A percentile compares a stretch with the other conserved stretches of the same genome.
These are phyloP conservation scores for Populus euphratica DNA, from an alignment of 345 rosid genomes.

Conservation along the genomic window DNA sequence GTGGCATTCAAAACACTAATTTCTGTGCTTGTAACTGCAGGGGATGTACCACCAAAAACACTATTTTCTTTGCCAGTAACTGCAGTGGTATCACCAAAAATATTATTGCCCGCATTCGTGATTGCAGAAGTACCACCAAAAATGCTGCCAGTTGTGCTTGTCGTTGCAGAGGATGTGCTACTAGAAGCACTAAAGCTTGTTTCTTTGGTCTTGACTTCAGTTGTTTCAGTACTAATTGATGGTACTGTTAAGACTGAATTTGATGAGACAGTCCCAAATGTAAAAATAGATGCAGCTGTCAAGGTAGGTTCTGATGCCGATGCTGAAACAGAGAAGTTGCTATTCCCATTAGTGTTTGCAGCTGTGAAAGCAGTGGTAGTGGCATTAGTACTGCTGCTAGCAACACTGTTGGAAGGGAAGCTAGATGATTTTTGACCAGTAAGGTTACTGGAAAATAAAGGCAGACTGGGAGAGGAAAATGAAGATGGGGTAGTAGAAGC, in stretches of 20 bases:
- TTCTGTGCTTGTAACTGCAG: conserved; percentile 31
- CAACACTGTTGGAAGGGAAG: conserved; percentile 21
- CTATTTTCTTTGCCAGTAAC: background rate
- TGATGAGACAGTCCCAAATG: conserved; percentile 41
- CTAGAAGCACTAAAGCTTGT: conserved; percentile 10
- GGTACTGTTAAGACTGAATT: conserved; percentile 31
- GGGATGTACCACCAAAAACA: conserved; percentile 12
- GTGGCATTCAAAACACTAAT: conserved; percentile 17
- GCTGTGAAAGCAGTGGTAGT: conserved; percentile 16
- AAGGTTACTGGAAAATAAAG: conserved; percentile 24
- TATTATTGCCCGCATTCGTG: conserved; percentile 29
- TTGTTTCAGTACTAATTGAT: conserved; percentile 15
- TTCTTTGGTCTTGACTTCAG: conserved; percentile 42
- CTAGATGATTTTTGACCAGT: conserved; percentile 31
- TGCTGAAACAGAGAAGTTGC: conserved; percentile 26
- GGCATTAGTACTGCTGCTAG: conserved; percentile 16
- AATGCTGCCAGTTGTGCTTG: conserved; percentile 31
- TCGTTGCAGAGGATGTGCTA: conserved; percentile 21
- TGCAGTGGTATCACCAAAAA: conserved; percentile 39
- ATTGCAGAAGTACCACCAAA: conserved; percentile 44
- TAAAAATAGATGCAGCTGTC: conserved; percentile 38
- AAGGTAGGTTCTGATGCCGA: conserved; percentile 32
- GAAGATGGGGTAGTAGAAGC: conserved; percentile 29
- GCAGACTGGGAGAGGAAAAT: conserved; percentile 26
- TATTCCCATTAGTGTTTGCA: conserved; percentile 17